Conservation (phyloP, 495 filamentous ascomycete species). For the Zalerion maritima region DNA sequence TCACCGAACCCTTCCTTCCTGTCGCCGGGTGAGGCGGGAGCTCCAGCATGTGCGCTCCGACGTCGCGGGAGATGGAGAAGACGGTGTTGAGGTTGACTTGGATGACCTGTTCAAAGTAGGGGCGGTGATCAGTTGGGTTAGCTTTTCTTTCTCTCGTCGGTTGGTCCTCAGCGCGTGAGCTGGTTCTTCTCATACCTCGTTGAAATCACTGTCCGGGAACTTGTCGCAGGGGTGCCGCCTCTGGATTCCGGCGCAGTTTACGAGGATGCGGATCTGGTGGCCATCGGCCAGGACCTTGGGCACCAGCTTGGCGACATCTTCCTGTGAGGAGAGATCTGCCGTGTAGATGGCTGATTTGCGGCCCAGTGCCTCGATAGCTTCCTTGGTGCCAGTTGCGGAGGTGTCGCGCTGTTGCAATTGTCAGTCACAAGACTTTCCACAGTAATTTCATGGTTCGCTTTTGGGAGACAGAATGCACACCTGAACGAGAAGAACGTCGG, state of each 20-base stretch:
- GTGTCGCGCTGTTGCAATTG: conserved; percentile 41
- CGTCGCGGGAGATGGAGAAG: conserved; percentile 70
- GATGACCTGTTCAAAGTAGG: conserved; percentile 40
- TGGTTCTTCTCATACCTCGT: conserved; percentile 33
- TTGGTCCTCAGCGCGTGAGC: neutral
- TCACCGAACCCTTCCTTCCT: conserved; percentile 56
- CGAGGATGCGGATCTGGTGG: conserved; percentile 51
- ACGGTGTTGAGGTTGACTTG: conserved; percentile 75
- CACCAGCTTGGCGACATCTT: conserved; percentile 44
- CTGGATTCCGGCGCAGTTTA: conserved; percentile 83
- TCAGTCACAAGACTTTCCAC: neutral
- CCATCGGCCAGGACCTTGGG: conserved; percentile 45
- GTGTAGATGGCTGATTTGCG: conserved; percentile 55
- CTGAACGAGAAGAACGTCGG: conserved; percentile 63
- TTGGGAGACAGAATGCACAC: conserved; percentile 14
- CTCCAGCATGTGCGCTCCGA: conserved; percentile 68
- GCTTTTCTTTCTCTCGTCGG: neutral
- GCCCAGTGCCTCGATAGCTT: conserved; percentile 46
- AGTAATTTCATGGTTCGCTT: conserved; percentile 1
- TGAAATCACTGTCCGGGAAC: conserved; percentile 76
- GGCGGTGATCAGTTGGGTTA: no score
- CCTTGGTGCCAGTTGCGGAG: conserved; percentile 46
- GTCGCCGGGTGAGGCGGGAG: conserved; percentile 35
- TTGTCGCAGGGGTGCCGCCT: conserved; percentile 57
- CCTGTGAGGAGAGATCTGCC: conserved; percentile 52